Base-by-base conservation (phyloP, 164 flowering plant genomes). In the Chloranthus sessilifolius region DNA sequence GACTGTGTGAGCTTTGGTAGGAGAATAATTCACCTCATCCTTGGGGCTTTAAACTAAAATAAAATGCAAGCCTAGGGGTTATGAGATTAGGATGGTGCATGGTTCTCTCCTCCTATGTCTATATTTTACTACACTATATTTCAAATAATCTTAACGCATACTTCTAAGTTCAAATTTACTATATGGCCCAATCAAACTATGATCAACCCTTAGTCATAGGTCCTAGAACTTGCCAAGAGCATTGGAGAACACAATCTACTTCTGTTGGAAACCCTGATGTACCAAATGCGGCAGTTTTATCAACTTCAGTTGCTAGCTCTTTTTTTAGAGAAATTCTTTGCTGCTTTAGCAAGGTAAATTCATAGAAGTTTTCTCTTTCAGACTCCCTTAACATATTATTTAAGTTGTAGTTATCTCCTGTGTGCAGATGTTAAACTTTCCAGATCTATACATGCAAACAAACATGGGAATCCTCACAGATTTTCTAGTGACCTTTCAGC, bases 401-500 rank as follows among this genome's bases (percentile, higher is more conserved):
- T 38, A 7, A 41, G 5, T n/a, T 34, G 11, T 40, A 25, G 20
- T 5, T 22, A 10, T 48, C 55, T 59, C 10, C 11, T 55, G 33
- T 14, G 2, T 69, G 58, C 76, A 88, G 95, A 74, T 85, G 56
- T 39, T 83, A 39, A 72, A 63, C 55, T 69, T 83, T 55, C 72
- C 78, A 50, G 76, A 71, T 50, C 34, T 58, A 23, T 50, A 22
- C 12, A 17, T 68, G 52, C 65, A 63, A 53, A 64, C n/a, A 47
- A 66, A 81, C 35, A 65, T 60, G 50, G 14, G 68, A 39, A 49
- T 60, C 44, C 76, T 85, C 37, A 52, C 58, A 40, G 75, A 70
- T 54, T 66, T 88, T 36, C 83, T 83, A 44, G 69, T 55, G 41
- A 77, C 80, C 41, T 78, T 88, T 66, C 92, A 80, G 70, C 77